Percentiles rank a stretch among this genome's conserved stretches.
phyloP scores from a whole-genome alignment of 75 land plant species.

The Selaginella tamariscina region DNA sequence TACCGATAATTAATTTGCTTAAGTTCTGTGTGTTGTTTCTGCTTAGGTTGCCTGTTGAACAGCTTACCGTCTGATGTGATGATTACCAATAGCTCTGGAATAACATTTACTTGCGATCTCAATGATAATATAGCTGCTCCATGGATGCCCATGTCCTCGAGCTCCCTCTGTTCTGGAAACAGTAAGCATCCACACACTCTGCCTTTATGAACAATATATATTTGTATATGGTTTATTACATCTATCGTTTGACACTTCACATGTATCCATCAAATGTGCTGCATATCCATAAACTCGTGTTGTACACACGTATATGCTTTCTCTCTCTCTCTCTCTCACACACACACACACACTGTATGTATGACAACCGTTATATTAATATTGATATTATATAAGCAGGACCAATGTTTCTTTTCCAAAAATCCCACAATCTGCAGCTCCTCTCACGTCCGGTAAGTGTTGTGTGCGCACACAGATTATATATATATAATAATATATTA shows the following conservation, averaged over 20 bases:
- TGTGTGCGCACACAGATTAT: no score
- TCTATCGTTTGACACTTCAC: no score
- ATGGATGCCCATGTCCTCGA: constrained; percentile 29
- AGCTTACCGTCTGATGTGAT: constrained; percentile 78
- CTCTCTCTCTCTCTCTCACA: no score
- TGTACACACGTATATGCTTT: no score
- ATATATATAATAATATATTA: no score
- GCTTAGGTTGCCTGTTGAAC: constrained; percentile 73
- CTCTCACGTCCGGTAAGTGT: not conserved
- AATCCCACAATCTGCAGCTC: not conserved
- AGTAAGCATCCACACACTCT: no score
- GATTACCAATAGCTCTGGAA: constrained; percentile 53
- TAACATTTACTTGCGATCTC: constrained; percentile 76
- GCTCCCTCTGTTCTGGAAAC: not conserved
- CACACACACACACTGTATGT: no score
- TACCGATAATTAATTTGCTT: no score
- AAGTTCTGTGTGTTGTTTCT: not conserved
- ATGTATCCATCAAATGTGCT: not conserved
- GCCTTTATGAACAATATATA: no score
- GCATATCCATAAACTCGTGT: no score
- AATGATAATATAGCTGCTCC: constrained; percentile 93
- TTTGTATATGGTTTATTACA: no score
- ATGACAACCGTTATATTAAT: no score
- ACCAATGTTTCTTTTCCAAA: not conserved
- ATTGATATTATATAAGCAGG: not conserved